Percentiles rank a stretch among this genome's conserved stretches.
phyloP scores from a whole-genome alignment of 306 rosid species.

The Mucuna pruriens region DNA sequence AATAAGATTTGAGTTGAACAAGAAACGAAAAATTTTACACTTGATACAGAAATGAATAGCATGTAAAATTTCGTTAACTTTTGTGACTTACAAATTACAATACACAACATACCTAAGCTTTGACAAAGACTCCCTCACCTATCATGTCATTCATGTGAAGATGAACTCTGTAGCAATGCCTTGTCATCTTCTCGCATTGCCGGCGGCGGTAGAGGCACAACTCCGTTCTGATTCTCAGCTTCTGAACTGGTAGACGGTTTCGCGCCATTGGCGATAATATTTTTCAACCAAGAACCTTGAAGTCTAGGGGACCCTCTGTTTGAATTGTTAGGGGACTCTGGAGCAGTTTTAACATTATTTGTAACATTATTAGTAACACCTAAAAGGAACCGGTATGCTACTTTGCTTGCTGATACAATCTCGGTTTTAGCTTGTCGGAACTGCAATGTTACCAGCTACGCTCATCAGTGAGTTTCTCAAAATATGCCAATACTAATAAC shows the following conservation, averaged over 20 bases:
- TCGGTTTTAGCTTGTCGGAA: constrained; percentile 94
- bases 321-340: constrained; percentile 69
- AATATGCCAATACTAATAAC: not conserved
- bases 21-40: constrained; percentile 61
- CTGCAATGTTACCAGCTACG: constrained; percentile 60
- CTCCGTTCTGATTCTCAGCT: constrained; percentile 59
- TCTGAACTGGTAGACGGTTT: constrained; percentile 88
- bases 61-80: constrained; percentile 42
- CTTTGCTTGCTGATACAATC: constrained; percentile 92
- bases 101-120: constrained; percentile 45
- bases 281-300: constrained; percentile 90
- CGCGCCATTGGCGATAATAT: constrained; percentile 76
- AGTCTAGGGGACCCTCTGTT: constrained; percentile 67
- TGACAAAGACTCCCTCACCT: constrained; percentile 45
- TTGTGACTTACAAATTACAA: constrained; percentile 44
- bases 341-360: constrained; percentile 54
- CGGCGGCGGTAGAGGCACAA: constrained; percentile 35
- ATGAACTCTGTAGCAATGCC: constrained; percentile 45
- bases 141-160: constrained; percentile 43
- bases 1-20: constrained; percentile 49
- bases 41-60: constrained; percentile 57
- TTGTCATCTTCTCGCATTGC: constrained; percentile 50
- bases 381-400: constrained; percentile 81
- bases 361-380: constrained; percentile 85
- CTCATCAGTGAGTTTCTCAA: constrained; percentile 20